Conservation (phyloP, 2,329 filamentous ascomycete species). For the Corynespora cassiicola region DNA sequence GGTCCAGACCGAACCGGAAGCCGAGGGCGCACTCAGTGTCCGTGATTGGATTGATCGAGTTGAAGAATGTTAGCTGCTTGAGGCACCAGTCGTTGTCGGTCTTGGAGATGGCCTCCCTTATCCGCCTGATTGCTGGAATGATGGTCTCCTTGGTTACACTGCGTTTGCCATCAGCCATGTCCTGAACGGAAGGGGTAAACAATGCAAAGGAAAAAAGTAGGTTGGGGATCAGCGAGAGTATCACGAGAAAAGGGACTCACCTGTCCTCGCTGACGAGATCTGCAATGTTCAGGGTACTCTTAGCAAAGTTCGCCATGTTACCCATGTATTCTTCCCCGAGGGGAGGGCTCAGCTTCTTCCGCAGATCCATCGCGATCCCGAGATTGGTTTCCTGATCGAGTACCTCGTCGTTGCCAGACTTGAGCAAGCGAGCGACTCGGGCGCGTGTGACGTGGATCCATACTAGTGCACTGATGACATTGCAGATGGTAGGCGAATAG, state of each 20-base stretch:
- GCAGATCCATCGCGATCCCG: slow-evolving; percentile 38
- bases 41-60: slow-evolving; percentile 31
- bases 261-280: slow-evolving; percentile 31
- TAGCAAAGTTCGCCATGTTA: slow-evolving; percentile 40
- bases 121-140: slow-evolving; percentile 29
- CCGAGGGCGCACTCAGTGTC: slow-evolving; percentile 38
- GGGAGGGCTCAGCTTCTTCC: slow-evolving; percentile 31
- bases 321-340: slow-evolving; percentile 35
- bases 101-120: slow-evolving; percentile 32
- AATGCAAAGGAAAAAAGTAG: no score
- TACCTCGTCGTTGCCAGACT: slow-evolving; percentile 22
- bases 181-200: slow-evolving; percentile 9
- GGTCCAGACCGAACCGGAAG: slow-evolving; percentile 37
- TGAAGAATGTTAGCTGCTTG: slow-evolving; percentile 38
- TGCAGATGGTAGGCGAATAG: slow-evolving; percentile 34
- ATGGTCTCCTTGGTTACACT: slow-evolving; percentile 41
- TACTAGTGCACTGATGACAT: slow-evolving; percentile 39
- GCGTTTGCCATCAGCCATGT: slow-evolving; percentile 17
- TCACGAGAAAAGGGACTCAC: slow-evolving; percentile 28
- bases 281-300: slow-evolving; percentile 30
- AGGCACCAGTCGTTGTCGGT: slow-evolving; percentile 40
- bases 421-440: slow-evolving; percentile 25
- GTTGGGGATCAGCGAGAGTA: slow-evolving; percentile 2
- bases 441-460: slow-evolving; percentile 46
- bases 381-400: slow-evolving; percentile 32